These are phyloP conservation scores for Yamadazyma epiphylla DNA, from an alignment of 1,139 yeast genomes.

Conservation along the genomic window DNA sequence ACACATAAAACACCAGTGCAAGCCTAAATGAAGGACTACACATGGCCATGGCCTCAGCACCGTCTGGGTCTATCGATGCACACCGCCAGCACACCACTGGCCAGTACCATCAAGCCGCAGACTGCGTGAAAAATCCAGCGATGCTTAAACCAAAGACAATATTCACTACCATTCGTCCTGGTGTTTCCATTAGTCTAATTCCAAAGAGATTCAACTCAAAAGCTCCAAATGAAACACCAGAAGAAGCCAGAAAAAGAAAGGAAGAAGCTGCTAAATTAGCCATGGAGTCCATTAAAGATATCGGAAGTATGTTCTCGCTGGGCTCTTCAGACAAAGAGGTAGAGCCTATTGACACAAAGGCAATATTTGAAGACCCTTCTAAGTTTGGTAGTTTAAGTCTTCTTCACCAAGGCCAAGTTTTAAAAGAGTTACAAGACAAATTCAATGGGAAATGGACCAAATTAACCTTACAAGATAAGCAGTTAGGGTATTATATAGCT, in stretches of 20 bases:
- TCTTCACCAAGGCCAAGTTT: constrained; percentile 57
- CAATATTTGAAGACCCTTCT: constrained; percentile 46
- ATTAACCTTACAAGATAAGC: constrained; percentile 41
- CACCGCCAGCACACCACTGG: too few species aligned
- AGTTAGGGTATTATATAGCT: constrained; percentile 52
- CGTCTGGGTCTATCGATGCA: too few species aligned
- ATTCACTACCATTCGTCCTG: neutral
- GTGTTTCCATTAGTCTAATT: too few species aligned
- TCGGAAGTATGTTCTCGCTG: constrained; percentile 33
- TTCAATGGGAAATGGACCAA: constrained; percentile 52
- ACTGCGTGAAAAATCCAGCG: too few species aligned
- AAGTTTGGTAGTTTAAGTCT: constrained; percentile 43
- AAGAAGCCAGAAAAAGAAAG: constrained; percentile 12
- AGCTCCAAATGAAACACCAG: constrained; percentile 6
- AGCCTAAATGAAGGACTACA: too few species aligned
- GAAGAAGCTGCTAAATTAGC: constrained; percentile 41
- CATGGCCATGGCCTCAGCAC: too few species aligned
- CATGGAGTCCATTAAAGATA: constrained; percentile 39
- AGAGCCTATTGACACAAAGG: constrained; percentile 52
- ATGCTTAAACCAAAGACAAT: neutral
- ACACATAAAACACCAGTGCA: too few species aligned
- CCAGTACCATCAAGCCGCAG: too few species aligned
- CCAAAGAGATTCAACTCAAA: constrained; percentile 1
- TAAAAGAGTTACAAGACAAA: constrained; percentile 49
- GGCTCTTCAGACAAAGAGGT: constrained; percentile 28